Percentiles rank a stretch among this genome's conserved stretches.
Evolutionary conservation across 176 grass and related monocot genomes (phyloP).

Genomic region (Musa acuminata): DNA sequence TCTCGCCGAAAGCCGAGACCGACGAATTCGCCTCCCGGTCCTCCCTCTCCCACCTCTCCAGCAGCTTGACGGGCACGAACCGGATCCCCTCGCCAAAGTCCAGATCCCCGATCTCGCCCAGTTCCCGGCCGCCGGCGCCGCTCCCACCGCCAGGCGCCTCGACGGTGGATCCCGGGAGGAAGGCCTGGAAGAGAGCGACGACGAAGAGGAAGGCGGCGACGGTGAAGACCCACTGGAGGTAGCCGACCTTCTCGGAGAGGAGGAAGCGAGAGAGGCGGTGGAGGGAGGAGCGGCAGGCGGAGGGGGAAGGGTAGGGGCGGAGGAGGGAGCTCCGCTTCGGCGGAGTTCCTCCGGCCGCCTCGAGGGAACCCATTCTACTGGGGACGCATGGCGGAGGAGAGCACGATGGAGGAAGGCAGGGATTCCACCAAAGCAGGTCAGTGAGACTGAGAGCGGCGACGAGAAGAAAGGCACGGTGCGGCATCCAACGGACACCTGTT

Average conservation of each 20-base stretch:
- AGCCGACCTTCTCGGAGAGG: slow-evolving; percentile 79
- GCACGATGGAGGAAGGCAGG: neutral
- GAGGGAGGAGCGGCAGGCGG: slow-evolving; percentile 1
- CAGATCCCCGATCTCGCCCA: slow-evolving; percentile 13
- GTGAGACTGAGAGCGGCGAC: neutral
- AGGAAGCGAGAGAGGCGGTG: slow-evolving; percentile 56
- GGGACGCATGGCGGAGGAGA: neutral
- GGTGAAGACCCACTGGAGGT: slow-evolving; percentile 64
- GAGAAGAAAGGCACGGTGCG: neutral
- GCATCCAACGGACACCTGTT: neutral
- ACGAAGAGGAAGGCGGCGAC: slow-evolving; percentile 80
- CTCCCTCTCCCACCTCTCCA: slow-evolving; percentile 77
- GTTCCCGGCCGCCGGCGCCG: neutral
- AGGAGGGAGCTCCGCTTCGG: neutral
- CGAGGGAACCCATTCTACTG: slow-evolving; percentile 9
- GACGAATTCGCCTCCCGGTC: slow-evolving; percentile 39
- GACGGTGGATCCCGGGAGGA: slow-evolving; percentile 50
- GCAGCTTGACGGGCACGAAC: slow-evolving; percentile 69
- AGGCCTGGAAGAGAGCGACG: slow-evolving; percentile 51
- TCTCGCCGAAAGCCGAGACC: slow-evolving; percentile 27
- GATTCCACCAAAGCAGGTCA: neutral
- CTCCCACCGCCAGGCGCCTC: slow-evolving; percentile 7
- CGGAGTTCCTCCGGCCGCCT: neutral
- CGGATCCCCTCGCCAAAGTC: slow-evolving; percentile 49
- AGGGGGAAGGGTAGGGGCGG: neutral